Percentiles rank a stretch among this genome's conserved stretches.
phyloP scores from a whole-genome alignment of 2,329 filamentous ascomycete genomes.

The Xylaria sp. region DNA sequence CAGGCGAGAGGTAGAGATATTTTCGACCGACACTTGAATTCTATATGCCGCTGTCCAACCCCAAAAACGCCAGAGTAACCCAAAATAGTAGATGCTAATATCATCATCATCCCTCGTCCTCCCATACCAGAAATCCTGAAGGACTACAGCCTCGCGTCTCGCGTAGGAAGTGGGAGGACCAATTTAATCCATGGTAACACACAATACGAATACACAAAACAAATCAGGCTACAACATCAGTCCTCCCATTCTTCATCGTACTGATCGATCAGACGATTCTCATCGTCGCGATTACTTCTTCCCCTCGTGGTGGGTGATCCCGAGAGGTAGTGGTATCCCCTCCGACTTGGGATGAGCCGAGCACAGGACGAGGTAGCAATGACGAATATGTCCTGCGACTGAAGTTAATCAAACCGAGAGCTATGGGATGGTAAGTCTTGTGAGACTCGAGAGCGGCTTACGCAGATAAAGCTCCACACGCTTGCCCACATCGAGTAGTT shows the following conservation, averaged over 20 bases:
- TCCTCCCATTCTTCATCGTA: slow-evolving; percentile 98
- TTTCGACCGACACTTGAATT: slow-evolving; percentile 9
- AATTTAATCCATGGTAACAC: slow-evolving; percentile 37
- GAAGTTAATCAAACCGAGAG: slow-evolving; percentile 35
- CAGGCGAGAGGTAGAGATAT: slow-evolving; percentile 1
- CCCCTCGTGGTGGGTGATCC: slow-evolving; percentile 59
- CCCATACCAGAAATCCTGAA: slow-evolving; percentile 28
- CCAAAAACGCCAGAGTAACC: slow-evolving; percentile 20
- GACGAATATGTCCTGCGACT: slow-evolving; percentile 69
- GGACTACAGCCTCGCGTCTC: slow-evolving; percentile 21
- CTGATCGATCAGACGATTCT: slow-evolving; percentile 94
- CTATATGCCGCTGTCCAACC: slow-evolving; percentile 27
- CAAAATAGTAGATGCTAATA: slow-evolving; percentile 30
- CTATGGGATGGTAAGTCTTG: slow-evolving; percentile 17
- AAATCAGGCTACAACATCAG: slow-evolving; percentile 47
- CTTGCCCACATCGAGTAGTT: slow-evolving; percentile 95
- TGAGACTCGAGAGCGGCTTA: slow-evolving; percentile 57
- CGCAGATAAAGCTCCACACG: slow-evolving; percentile 84
- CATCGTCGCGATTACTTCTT: slow-evolving; percentile 73
- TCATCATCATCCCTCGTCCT: slow-evolving; percentile 16
- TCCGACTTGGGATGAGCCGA: slow-evolving; percentile 69
- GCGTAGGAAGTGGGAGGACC: not conserved
- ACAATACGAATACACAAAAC: slow-evolving; percentile 30
- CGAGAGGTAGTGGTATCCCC: slow-evolving; percentile 74
- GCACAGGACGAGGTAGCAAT: slow-evolving; percentile 76